phyloP scores from a whole-genome alignment of 1,284 basidiomycete genomes.

The Gastroboletus turbinatus region DNA sequence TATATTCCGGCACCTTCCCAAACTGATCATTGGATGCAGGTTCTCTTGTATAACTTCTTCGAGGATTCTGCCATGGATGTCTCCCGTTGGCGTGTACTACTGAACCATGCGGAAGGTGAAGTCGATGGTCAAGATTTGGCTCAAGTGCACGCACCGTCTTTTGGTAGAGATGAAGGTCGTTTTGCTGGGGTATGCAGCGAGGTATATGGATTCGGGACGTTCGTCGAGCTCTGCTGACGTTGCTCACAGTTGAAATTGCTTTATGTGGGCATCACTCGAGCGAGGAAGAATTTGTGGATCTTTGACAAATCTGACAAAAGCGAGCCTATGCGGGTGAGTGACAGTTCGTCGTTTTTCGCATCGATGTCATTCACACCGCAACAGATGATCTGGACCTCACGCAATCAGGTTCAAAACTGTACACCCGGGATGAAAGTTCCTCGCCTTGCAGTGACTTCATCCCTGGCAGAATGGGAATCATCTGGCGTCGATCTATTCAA shows the following conservation, averaged over 20 bases:
- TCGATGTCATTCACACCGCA: not conserved
- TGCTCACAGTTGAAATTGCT: conserved; percentile 57
- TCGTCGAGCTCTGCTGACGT: not conserved
- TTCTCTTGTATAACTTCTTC: no score
- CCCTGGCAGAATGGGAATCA: conserved; percentile 53
- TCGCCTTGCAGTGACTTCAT: conserved; percentile 47
- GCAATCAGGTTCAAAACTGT: conserved; percentile 43
- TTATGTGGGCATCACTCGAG: conserved; percentile 71
- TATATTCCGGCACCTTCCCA: not conserved
- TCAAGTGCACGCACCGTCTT: conserved; percentile 43
- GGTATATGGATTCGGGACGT: conserved; percentile 31
- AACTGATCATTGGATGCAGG: not conserved
- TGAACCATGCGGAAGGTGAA: conserved; percentile 23
- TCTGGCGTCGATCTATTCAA: conserved; percentile 54
- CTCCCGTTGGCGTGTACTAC: no score
- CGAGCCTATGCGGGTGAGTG: conserved; percentile 56
- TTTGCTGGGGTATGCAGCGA: conserved; percentile 63
- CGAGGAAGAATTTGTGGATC: conserved; percentile 67
- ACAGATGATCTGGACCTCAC: conserved; percentile 50
- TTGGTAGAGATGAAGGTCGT: conserved; percentile 44
- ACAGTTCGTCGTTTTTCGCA: not conserved
- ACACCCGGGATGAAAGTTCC: conserved; percentile 46
- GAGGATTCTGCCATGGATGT: no score
- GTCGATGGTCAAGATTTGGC: conserved; percentile 13
- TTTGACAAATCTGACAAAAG: conserved; percentile 31